phyloP scores from a whole-genome alignment of 805 yeast genomes.

The Schwanniomyces occidentalis region DNA sequence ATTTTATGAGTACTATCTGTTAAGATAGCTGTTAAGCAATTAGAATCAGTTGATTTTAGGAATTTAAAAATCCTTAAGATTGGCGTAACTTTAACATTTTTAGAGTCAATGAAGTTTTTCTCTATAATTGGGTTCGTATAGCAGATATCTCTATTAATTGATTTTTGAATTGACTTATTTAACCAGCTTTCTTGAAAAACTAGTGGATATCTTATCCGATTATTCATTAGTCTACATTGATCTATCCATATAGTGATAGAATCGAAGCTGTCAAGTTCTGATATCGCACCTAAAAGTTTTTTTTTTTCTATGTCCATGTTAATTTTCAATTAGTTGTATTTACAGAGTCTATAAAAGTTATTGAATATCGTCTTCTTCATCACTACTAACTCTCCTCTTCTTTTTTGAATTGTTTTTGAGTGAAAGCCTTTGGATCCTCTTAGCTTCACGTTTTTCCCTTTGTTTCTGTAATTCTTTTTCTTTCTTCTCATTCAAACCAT shows the following conservation, averaged over 20 bases:
- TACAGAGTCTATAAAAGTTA: slow-evolving; percentile 3
- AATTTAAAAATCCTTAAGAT: slow-evolving; percentile 29
- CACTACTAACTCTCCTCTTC: slow-evolving; percentile 20
- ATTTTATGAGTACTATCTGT: slow-evolving; percentile 33
- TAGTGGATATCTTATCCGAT: too few relatives aligned
- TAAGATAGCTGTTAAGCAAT: slow-evolving; percentile 29
- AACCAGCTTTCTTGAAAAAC: slow-evolving; percentile 28
- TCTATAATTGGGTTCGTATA: slow-evolving; percentile 14
- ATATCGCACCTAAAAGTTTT: too few relatives aligned
- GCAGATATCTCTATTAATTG: slow-evolving; percentile 4
- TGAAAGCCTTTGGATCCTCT: slow-evolving; percentile 30
- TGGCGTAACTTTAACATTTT: slow-evolving; percentile 17
- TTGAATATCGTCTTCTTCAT: slow-evolving; percentile 10
- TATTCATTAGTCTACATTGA: too few relatives aligned
- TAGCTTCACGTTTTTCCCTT: slow-evolving; percentile 36
- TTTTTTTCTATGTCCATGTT: too few relatives aligned
- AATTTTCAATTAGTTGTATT: too few relatives aligned
- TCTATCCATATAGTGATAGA: too few relatives aligned
- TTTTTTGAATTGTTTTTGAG: slow-evolving; percentile 15
- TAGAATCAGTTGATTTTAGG: slow-evolving; percentile 18
- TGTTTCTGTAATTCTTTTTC: slow-evolving; percentile 25
- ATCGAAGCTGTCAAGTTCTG: too few relatives aligned
- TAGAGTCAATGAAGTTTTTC: slow-evolving; percentile 15
- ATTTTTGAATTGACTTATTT: slow-evolving; percentile 8
- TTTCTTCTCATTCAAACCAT: slow-evolving; percentile 13